Base-by-base conservation (phyloP, 345 rosid genomes). In the Boechera retrofracta region DNA sequence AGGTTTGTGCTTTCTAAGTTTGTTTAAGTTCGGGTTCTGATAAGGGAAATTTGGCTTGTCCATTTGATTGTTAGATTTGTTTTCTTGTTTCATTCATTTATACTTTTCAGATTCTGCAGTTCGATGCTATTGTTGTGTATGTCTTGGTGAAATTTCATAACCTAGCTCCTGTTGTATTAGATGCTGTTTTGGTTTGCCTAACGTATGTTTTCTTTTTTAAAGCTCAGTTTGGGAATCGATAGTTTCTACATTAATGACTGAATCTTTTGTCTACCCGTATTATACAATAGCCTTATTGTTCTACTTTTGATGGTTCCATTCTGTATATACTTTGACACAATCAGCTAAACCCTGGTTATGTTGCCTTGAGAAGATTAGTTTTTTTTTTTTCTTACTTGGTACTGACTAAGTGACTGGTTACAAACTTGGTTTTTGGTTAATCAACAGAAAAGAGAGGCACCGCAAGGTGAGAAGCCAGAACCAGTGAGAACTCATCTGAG, bases 381-480 rank as follows among this genome's bases (percentile, higher is more conserved):
- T 1, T 2, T 16, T 26, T 29, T 29, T 16, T 16, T 16, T 16
- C 16, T 16, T 16, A 48, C 5, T 29, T 5, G 10, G 16, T 1
- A 31, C 3, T 3, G 7, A 10, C 7, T 21, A 4, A 16, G 36
- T 7, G 3, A 12, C 18, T 13, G 16, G 16, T 16, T 16, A 16
- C 16, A 16, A 16, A 16, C 16, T 16, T 57, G 3, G 7, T 45
- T 35, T 69, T 47, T 48, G n/a, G 7, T 57, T 15, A 0, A 38
- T 53, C 0, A 39, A 1, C 82, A 94, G 98, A 94, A 94, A 91
- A 85, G 90, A 83, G 96, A 94, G 64, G 98, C 98, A 24, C 94
- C 94, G 49, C 84, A 93, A 28, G 98, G 98, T 72, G 96, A 94
- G 88, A 94, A 94, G 82, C 98, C 97, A 7, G 98, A 94, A 48